Base-by-base conservation (phyloP, 495 filamentous ascomycete genomes). In the Neurospora hispaniola region DNA sequence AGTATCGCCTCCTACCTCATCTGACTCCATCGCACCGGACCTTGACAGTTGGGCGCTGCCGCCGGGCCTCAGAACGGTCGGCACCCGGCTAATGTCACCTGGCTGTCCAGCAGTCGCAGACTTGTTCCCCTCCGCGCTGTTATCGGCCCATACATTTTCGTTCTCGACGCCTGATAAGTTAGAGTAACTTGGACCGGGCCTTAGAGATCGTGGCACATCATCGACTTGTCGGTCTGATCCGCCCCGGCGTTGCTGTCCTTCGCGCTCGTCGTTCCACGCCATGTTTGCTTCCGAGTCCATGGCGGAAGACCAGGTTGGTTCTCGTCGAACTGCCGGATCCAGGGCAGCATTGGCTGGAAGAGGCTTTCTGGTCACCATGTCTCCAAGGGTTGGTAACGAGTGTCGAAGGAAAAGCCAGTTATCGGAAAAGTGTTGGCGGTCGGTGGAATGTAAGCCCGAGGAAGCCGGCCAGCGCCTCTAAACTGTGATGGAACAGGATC, bases 321-420 rank as follows among this genome's bases (percentile, higher is more conserved):
- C 74, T 72, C 75, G 77, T 41, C 73, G 74, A 43, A 76, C 70
- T 41, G 73, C 73, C 16, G 80, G 75, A 48, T 80, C 74, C 42
- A 76, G 72, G 16, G 80, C 77, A 62, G 80, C 75, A 72, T 75
- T 72, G 39, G 74, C 70, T 38, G 84, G 79, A 48, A 83, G 71
- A 44, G 86, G 84, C 71, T 86, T 86, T 72, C 81, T 78, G 72
- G 74, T 79, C 48, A 83, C 80, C 78, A 82, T 83, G 8, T 70
- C 70, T 66, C 23, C 23, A 27, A 66, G 10, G 27, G 31, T 20
- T 44, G 42, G 4, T 35, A 44, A 35, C 62, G 20, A 70, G 70
- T 6, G 16, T 8, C 20, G 23, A 43, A 41, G 18, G 23, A 39
- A 38, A 40, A 7, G n/a, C 27, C 5, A 40, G 27, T 20, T 1